Percentiles rank a stretch among this genome's conserved stretches.
phyloP scores from a whole-genome alignment of 164 flowering plant genomes.

The Stephania japonica region DNA sequence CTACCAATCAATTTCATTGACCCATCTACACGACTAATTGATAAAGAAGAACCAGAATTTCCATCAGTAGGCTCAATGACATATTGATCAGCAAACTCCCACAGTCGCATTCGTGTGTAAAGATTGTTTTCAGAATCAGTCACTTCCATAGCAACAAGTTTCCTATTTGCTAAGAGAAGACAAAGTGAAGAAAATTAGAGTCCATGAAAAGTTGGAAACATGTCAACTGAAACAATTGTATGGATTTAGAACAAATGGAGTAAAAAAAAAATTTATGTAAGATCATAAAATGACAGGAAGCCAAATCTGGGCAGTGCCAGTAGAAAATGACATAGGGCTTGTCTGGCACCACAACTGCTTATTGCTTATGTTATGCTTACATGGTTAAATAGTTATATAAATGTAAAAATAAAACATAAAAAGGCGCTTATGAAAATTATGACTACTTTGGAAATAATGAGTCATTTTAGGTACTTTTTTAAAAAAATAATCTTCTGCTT shows the following conservation, averaged over 20 bases:
- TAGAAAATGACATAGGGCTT: too few relatives aligned
- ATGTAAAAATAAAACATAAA: too few relatives aligned
- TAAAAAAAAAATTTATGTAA: background rate
- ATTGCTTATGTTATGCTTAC: too few relatives aligned
- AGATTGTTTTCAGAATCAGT: slow-evolving; percentile 58
- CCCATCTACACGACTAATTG: slow-evolving; percentile 70
- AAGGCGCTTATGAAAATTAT: too few relatives aligned
- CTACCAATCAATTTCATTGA: slow-evolving; percentile 73
- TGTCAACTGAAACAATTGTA: background rate
- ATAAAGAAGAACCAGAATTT: slow-evolving; percentile 45
- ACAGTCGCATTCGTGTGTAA: slow-evolving; percentile 63
- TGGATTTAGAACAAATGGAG: background rate
- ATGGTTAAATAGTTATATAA: too few relatives aligned
- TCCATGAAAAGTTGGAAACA: background rate
- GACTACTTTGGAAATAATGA: too few relatives aligned
- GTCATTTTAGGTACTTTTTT: too few relatives aligned
- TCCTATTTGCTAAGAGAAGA: slow-evolving; percentile 13
- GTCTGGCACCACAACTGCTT: too few relatives aligned
- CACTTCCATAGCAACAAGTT: slow-evolving; percentile 50
- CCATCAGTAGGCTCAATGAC: slow-evolving; percentile 92
- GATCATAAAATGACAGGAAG: background rate
- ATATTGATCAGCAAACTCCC: slow-evolving; percentile 92
- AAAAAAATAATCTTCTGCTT: too few relatives aligned
- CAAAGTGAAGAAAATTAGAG: background rate
- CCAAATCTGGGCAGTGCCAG: background rate